These are phyloP conservation scores for Kentomonas sorsogonicus DNA, from an alignment of 208 protist genomes.

Conservation along the genomic window DNA sequence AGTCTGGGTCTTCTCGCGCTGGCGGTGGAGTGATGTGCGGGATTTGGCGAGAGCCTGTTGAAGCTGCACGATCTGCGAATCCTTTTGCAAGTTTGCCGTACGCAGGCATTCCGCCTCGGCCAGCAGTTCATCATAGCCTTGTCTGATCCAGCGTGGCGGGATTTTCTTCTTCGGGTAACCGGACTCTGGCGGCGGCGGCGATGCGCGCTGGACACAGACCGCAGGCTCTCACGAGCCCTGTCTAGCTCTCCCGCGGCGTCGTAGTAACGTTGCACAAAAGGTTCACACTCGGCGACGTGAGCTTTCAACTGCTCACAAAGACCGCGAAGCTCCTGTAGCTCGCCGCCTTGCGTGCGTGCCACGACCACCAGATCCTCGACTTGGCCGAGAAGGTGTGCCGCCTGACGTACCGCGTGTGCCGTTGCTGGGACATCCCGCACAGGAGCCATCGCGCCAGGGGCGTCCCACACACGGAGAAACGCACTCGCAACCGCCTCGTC, in stretches of 20 bases:
- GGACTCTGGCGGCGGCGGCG: too few species aligned
- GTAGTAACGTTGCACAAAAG: neutral
- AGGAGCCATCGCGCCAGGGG: conserved; percentile 27
- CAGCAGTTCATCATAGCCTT: too few species aligned
- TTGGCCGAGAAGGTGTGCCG: conserved; percentile 38
- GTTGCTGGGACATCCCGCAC: conserved; percentile 38
- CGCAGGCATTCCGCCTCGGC: too few species aligned
- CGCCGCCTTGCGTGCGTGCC: conserved; percentile 32
- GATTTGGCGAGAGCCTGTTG: conserved; percentile 67
- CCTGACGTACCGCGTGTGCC: conserved; percentile 32
- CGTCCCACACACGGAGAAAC: conserved; percentile 24
- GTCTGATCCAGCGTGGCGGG: too few species aligned
- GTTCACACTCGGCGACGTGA: neutral
- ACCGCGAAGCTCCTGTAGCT: conserved; percentile 28
- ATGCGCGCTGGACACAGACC: too few species aligned
- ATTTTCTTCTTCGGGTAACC: too few species aligned
- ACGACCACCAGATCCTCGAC: conserved; percentile 40
- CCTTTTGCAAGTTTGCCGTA: conserved; percentile 26
- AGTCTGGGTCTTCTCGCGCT: conserved; percentile 31
- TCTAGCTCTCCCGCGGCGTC: too few species aligned
- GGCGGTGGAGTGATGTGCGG: conserved; percentile 32
- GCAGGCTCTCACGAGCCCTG: too few species aligned
- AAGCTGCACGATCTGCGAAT: conserved; percentile 33
- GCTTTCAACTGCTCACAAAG: conserved; percentile 5
- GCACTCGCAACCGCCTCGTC: conserved; percentile 18